Conservation (phyloP, 768 basidiomycete species). For the Mrakia blollopis region DNA sequence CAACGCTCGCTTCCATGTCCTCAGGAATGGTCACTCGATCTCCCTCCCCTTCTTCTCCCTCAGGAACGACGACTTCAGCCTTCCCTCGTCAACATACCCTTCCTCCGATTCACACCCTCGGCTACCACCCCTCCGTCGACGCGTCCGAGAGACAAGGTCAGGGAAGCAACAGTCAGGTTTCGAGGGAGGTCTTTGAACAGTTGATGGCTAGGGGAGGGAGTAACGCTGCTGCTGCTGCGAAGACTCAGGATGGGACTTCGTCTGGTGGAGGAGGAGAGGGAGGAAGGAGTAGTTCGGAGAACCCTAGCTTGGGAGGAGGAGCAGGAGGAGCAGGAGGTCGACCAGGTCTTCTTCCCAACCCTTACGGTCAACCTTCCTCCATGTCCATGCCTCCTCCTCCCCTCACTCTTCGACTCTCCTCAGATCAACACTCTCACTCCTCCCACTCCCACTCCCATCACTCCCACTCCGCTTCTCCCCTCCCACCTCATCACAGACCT, state of each 20-base stretch:
- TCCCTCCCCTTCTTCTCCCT: slow-evolving; percentile 55
- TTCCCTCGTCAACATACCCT: background rate
- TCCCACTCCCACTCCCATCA: background rate
- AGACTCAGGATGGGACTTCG: too few relatives aligned
- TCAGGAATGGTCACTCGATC: slow-evolving; percentile 77
- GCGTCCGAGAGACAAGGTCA: background rate
- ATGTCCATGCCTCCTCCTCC: background rate
- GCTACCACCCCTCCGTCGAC: slow-evolving; percentile 5
- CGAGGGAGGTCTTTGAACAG: background rate
- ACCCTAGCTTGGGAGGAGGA: background rate
- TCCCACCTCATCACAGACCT: slow-evolving; percentile 31
- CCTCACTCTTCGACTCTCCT: background rate
- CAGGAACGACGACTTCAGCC: slow-evolving; percentile 34
- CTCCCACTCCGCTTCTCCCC: background rate
- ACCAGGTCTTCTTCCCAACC: background rate
- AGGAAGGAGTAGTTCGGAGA: background rate
- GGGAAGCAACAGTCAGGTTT: slow-evolving; percentile 9
- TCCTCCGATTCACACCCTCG: background rate
- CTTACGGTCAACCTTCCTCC: background rate
- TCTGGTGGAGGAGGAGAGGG: background rate
- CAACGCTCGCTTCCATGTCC: slow-evolving; percentile 53
- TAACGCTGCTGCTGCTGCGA: background rate
- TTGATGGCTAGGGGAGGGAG: background rate
- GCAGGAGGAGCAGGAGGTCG: background rate
- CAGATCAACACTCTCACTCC: background rate